A percentile compares a stretch with the other conserved stretches of the same genome.
Evolutionary conservation across 148 eudicot species (phyloP).

Genomic region (Cornus florida): DNA sequence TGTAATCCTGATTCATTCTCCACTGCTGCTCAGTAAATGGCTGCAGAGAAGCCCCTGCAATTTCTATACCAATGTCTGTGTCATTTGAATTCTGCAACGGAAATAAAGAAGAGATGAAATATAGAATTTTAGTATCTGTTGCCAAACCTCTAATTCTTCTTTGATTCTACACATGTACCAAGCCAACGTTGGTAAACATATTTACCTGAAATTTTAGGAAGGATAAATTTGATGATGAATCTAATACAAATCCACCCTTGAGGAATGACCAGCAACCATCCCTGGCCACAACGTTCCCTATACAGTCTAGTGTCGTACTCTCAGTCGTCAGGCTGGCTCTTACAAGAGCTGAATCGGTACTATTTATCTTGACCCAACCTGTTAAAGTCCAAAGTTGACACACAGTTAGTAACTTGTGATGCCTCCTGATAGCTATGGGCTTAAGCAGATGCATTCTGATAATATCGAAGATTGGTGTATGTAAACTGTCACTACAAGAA

Average conservation of each 20-base stretch:
- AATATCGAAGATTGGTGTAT: too few species aligned
- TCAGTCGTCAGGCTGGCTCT: slow-evolving; percentile 47
- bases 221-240: slow-evolving; percentile 45
- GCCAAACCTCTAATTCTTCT: not conserved
- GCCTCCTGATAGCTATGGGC: too few species aligned
- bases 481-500: too few species aligned
- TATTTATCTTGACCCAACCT: slow-evolving; percentile 73
- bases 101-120: not conserved
- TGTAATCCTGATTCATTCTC: slow-evolving; percentile 60
- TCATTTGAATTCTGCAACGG: slow-evolving; percentile 39
- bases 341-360: slow-evolving; percentile 45
- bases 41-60: slow-evolving; percentile 73
- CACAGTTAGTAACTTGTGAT: too few species aligned
- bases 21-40: slow-evolving; percentile 77
- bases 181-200: not conserved
- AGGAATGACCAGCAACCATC: slow-evolving; percentile 92
- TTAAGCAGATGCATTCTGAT: too few species aligned
- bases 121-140: not conserved
- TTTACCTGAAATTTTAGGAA: slow-evolving; percentile 59
- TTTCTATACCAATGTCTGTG: slow-evolving; percentile 37
- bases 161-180: too few species aligned
- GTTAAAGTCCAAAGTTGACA: slow-evolving; percentile 5
- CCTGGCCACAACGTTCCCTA: slow-evolving; percentile 71
- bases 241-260: slow-evolving; percentile 78
- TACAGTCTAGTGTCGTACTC: slow-evolving; percentile 36